A percentile compares a stretch with the other conserved stretches of the same genome.
These are phyloP conservation scores for Apophysomyces trapeziformis DNA, from an alignment of 371 early-diverging fungal genomes.

Conservation along the genomic window DNA sequence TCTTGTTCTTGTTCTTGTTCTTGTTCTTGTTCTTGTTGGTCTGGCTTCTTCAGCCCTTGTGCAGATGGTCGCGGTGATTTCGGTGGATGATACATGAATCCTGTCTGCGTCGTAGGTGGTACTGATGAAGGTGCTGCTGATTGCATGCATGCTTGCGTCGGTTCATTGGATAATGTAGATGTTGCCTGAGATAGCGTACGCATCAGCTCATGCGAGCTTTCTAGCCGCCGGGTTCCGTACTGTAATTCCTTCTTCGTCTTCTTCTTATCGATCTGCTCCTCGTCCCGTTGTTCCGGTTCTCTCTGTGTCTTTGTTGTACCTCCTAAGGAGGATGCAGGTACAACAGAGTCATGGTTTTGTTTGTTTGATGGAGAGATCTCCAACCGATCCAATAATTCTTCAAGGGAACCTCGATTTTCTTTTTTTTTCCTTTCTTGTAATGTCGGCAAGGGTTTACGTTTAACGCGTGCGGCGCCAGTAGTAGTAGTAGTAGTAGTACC, in stretches of 20 bases:
- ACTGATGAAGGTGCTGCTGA: not conserved
- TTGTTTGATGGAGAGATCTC: not conserved
- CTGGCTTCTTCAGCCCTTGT: conserved; percentile 9
- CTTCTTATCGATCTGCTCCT: not conserved
- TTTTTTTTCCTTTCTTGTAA: not conserved
- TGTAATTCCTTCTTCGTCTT: not conserved
- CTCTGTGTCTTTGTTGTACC: too few species aligned
- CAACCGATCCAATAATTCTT: not conserved
- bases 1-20: too few species aligned
- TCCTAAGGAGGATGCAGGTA: not conserved
- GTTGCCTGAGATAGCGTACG: not conserved
- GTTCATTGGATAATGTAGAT: conserved; percentile 1
- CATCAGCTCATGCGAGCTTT: not conserved
- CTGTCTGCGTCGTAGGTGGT: not conserved
- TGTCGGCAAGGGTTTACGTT: not conserved
- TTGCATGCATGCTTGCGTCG: not conserved
- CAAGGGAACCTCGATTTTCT: not conserved
- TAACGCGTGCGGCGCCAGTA: not conserved
- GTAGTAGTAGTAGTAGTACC: too few species aligned
- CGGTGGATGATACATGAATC: conserved; percentile 16
- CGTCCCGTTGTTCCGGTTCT: too few species aligned
- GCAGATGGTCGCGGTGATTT: conserved; percentile 26
- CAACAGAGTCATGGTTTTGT: not conserved
- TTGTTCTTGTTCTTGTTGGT: conserved; percentile 8
- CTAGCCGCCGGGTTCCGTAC: not conserved